Percentiles rank a stretch among this genome's conserved stretches.
Conservation (phyloP, 257 asterid species). For the Penstemon newberryi region DNA sequence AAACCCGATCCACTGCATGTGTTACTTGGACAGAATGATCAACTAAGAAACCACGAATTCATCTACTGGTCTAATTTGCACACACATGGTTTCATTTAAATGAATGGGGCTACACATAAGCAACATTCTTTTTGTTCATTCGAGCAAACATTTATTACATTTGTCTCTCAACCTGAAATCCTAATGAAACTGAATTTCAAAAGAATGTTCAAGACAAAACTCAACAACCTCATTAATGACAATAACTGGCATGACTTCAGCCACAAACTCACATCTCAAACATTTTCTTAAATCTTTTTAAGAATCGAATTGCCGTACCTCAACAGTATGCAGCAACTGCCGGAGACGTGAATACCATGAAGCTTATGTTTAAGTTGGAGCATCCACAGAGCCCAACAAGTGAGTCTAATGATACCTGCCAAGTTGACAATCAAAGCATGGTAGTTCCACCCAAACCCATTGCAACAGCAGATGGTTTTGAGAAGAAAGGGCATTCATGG, state of each 20-base stretch:
- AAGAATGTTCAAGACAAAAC: constrained; percentile 24
- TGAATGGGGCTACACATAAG: constrained; percentile 32
- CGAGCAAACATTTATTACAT: constrained; percentile 10
- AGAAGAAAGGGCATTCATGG: constrained; percentile 79
- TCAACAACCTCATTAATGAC: constrained; percentile 43
- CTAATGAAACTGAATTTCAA: constrained; percentile 18
- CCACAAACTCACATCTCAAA: constrained; percentile 54
- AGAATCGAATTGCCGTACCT: constrained; percentile 11
- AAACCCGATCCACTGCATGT: too few species aligned
- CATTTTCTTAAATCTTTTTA: constrained; percentile 24
- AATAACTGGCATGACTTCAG: constrained; percentile 26
- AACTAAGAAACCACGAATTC: constrained; percentile 29
- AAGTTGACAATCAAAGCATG: constrained; percentile 31
- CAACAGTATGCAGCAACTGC: constrained; percentile 25
- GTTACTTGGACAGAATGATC: too few species aligned
- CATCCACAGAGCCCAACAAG: constrained; percentile 29
- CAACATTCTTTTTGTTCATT: constrained; percentile 42
- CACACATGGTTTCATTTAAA: constrained; percentile 29
- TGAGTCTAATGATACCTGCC: constrained; percentile 34
- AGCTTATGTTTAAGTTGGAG: constrained; percentile 32
- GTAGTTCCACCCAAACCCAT: constrained; percentile 40
- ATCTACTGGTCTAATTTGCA: constrained; percentile 24
- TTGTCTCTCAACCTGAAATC: constrained; percentile 18
- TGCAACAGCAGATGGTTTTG: constrained; percentile 48
- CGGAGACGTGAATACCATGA: constrained; percentile 29